Base-by-base conservation (phyloP, 2,329 filamentous ascomycete species). In the Aspergillus sp. region DNA sequence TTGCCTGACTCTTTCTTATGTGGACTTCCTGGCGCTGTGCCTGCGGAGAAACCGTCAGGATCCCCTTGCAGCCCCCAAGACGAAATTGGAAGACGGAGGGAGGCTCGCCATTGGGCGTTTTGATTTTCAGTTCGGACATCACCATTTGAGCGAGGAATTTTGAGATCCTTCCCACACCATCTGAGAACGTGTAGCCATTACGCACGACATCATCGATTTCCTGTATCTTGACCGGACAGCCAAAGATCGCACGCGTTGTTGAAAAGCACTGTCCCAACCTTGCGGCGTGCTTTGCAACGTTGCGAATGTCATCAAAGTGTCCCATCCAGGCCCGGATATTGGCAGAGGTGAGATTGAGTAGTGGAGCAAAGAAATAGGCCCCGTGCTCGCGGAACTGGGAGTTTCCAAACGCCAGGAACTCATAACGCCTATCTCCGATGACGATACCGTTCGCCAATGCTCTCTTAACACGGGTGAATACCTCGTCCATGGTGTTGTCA, bases 181-280 rank as follows among this genome's bases (percentile, higher is more conserved):
- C 94, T 0, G 89, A 94, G 67, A 97, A 99, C 54, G 78, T 87
- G 64, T 83, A 85, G 0, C 77, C 82, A 44, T 88, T 84, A 2
- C 80, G 79, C 53, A 84, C 76, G 17, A 97, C 81, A 58, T 97
- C 94, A 0, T 79, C 70, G 30, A 93, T 82, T 4, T 77, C 76
- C 11, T 82, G 76, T 22, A 82, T 68, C 1, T 79, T 76, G 6
- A 87, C 82, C 0, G 79, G 80, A 19, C 85, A 82, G 14, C 84
- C 80, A 24, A 77, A 79, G 40, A 95, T 85, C 10, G 88, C 85
- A 54, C 89, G 78, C 0, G 94, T 99, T 0, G 93, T 96, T 0
- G 94, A 96, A 66, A 99, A 96, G 67, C 92, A 96, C 71, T 97
- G 94, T 0, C 94, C 94, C 16, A 97, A 77, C 24, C 94, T 83